phyloP scores from a whole-genome alignment of 192 early-diverging fungal species.

The Fimicolochytrium jonesii region DNA sequence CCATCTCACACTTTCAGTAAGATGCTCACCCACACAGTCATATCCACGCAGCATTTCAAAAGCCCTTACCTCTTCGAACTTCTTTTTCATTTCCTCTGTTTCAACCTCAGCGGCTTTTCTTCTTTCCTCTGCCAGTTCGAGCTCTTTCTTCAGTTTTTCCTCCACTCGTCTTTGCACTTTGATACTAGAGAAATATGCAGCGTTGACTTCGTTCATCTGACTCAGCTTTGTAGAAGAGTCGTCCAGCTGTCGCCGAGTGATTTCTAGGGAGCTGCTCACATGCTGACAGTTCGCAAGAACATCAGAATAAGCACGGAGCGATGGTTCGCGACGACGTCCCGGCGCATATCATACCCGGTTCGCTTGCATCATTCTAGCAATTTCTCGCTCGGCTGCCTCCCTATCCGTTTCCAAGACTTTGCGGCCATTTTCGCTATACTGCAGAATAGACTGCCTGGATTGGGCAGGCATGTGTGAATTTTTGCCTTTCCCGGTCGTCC shows the following conservation, averaged over 20 bases:
- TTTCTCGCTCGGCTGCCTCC: constrained; percentile 25
- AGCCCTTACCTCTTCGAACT: constrained; percentile 31
- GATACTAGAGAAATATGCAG: constrained; percentile 40
- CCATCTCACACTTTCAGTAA: neutral
- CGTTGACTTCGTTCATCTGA: constrained; percentile 43
- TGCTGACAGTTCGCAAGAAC: constrained; percentile 4
- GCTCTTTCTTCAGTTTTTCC: constrained; percentile 45
- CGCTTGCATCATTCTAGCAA: constrained; percentile 14
- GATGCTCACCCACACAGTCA: neutral
- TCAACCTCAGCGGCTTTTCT: constrained; percentile 29
- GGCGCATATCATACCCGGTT: constrained; percentile 13
- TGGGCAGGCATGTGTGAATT: too few species aligned
- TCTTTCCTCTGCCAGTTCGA: constrained; percentile 21
- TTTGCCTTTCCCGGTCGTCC: too few species aligned
- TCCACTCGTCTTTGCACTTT: constrained; percentile 49
- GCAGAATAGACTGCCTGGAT: constrained; percentile 9
- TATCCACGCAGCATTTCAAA: neutral
- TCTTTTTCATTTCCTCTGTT: constrained; percentile 32
- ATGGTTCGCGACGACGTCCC: neutral
- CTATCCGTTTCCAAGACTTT: constrained; percentile 30
- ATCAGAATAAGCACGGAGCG: too few species aligned
- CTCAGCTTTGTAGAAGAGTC: constrained; percentile 26
- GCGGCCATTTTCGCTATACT: constrained; percentile 16
- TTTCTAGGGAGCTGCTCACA: constrained; percentile 12
- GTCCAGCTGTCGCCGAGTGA: constrained; percentile 25